These are phyloP conservation scores for Clavispora fructus DNA, from an alignment of 805 yeast genomes.

Conservation along the genomic window DNA sequence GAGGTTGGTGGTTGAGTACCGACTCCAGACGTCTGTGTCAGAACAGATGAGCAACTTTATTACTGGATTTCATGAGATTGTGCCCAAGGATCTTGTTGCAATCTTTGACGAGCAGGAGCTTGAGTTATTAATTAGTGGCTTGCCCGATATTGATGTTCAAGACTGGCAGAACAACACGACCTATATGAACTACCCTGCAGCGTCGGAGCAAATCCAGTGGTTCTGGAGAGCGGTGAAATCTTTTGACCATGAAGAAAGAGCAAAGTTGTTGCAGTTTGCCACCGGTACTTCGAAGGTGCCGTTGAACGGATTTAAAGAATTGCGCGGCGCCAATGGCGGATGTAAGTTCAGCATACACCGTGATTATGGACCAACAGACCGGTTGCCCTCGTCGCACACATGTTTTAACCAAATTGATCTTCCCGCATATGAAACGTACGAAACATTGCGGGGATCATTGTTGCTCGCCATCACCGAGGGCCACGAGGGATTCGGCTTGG, in stretches of 20 bases:
- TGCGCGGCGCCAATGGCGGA: slow-evolving; percentile 82
- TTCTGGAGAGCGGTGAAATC: slow-evolving; percentile 98
- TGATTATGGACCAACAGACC: slow-evolving; percentile 77
- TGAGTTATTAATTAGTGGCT: slow-evolving; percentile 86
- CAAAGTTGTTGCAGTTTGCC: slow-evolving; percentile 88
- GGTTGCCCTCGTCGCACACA: slow-evolving; percentile 94
- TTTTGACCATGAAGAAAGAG: slow-evolving; percentile 89
- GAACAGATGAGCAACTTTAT: slow-evolving; percentile 85
- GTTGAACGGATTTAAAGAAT: slow-evolving; percentile 83
- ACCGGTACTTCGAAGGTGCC: slow-evolving; percentile 98
- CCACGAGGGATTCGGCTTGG: slow-evolving; percentile 92
- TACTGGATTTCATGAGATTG: slow-evolving; percentile 84
- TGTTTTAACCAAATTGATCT: slow-evolving; percentile 93
- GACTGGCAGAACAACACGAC: slow-evolving; percentile 90
- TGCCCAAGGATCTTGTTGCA: slow-evolving; percentile 75
- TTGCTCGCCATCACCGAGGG: slow-evolving; percentile 90
- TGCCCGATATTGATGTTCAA: slow-evolving; percentile 92
- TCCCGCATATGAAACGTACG: slow-evolving; percentile 90
- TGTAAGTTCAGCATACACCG: slow-evolving; percentile 85
- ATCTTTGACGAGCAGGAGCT: slow-evolving; percentile 94
- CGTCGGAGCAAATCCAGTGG: slow-evolving; percentile 87
- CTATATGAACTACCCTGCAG: slow-evolving; percentile 75
- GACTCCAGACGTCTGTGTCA: slow-evolving; percentile 73
- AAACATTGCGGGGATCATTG: slow-evolving; percentile 73
- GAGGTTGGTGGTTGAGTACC: slow-evolving; percentile 75